A percentile compares a stretch with the other conserved stretches of the same genome.
These are phyloP conservation scores for Echria macrotheca DNA, from an alignment of 495 filamentous ascomycete species.

Conservation along the genomic window DNA sequence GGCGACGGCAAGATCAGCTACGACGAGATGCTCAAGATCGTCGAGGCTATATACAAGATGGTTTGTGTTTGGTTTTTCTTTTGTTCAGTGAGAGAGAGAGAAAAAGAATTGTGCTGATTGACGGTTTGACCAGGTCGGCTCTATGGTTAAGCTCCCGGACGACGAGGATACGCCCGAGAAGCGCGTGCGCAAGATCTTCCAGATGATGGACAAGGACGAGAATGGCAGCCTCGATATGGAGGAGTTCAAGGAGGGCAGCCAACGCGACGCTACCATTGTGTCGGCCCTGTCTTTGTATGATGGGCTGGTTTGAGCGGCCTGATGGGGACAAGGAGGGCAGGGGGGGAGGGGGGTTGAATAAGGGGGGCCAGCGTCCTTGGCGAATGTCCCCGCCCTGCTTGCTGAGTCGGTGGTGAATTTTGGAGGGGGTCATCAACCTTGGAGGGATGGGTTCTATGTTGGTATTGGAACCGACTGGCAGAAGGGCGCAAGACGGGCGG, in stretches of 20 bases:
- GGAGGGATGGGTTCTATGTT: too few species aligned
- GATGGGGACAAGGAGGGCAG: background rate
- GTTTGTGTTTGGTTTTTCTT: too few species aligned
- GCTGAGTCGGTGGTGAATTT: too few species aligned
- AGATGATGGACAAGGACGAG: constrained; percentile 99
- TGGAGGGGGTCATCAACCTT: too few species aligned
- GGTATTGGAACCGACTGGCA: too few species aligned
- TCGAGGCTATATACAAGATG: constrained; percentile 99
- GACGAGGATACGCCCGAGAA: constrained; percentile 99
- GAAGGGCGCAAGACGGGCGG: too few species aligned
- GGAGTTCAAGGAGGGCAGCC: constrained; percentile 98
- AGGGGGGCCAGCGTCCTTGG: too few species aligned
- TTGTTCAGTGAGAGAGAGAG: too few species aligned
- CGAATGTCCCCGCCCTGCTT: too few species aligned
- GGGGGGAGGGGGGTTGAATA: background rate
- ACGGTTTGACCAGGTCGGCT: constrained; percentile 64
- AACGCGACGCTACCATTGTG: constrained; percentile 98
- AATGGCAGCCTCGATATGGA: constrained; percentile 89
- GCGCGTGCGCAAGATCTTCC: constrained; percentile 95
- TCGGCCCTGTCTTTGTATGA: constrained; percentile 95
- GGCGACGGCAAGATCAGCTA: constrained; percentile 98
- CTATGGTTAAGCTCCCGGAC: constrained; percentile 97
- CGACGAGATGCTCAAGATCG: constrained; percentile 97
- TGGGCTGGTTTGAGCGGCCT: constrained; percentile 66
- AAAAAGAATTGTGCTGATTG: background rate